phyloP scores from a whole-genome alignment of 2,329 filamentous ascomycete species.

The Graphiopsis chlorocephala region DNA sequence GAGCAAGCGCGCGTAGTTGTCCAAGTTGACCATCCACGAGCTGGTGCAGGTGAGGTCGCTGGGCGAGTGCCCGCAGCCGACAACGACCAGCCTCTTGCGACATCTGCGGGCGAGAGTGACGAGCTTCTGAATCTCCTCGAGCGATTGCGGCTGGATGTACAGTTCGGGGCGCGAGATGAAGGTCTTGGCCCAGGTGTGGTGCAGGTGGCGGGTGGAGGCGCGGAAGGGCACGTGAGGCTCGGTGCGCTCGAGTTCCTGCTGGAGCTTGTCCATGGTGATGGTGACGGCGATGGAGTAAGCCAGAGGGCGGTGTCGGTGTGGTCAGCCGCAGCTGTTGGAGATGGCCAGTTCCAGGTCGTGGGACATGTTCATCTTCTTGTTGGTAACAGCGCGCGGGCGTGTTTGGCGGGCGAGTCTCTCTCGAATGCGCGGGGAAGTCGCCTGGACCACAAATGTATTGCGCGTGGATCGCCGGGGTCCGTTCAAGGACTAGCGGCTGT shows the following conservation, averaged over 20 bases:
- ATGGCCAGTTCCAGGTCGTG: neutral
- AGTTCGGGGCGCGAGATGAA: constrained; percentile 87
- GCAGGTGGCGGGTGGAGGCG: constrained; percentile 67
- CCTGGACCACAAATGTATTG: neutral
- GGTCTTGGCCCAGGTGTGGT: constrained; percentile 93
- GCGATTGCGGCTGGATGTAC: constrained; percentile 78
- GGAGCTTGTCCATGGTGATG: constrained; percentile 34
- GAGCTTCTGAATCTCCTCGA: constrained; percentile 79
- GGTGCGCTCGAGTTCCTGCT: constrained; percentile 56
- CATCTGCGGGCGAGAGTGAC: constrained; percentile 77
- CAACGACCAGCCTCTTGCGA: constrained; percentile 75
- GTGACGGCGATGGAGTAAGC: neutral
- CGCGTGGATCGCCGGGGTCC: constrained; percentile 11
- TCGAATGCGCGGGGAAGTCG: constrained; percentile 22
- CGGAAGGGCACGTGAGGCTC: constrained; percentile 71
- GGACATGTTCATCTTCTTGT: neutral
- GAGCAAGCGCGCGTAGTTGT: constrained; percentile 72
- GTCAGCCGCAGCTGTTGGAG: constrained; percentile 19
- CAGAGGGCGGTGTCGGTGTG: neutral
- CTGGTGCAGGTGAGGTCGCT: constrained; percentile 90
- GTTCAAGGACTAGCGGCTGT: neutral
- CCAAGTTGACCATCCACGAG: constrained; percentile 91
- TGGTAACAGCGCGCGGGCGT: neutral
- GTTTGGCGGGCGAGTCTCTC: neutral
- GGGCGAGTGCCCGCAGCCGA: constrained; percentile 90